Evolutionary conservation across 2,329 filamentous ascomycete genomes (phyloP).

Genomic region (Westerdykella aurantiaca): DNA sequence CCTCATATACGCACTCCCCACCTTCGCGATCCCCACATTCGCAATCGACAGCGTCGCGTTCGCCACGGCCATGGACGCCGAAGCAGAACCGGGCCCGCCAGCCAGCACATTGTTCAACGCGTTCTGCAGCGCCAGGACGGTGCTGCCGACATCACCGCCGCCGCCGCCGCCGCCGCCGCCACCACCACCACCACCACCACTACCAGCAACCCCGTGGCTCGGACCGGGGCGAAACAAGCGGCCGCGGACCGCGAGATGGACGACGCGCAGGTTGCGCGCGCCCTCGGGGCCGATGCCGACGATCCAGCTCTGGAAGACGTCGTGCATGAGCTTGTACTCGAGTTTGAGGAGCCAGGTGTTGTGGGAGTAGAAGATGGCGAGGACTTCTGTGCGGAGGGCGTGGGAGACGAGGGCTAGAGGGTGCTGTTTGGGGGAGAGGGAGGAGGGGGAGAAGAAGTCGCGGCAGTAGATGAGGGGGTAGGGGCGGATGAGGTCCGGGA

Average conservation of each 20-base stretch:
- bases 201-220: slow-evolving; percentile 6
- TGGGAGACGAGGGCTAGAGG: slow-evolving; percentile 33
- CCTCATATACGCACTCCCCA: too few relatives aligned
- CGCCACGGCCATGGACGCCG: slow-evolving; percentile 1
- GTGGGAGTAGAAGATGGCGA: slow-evolving; percentile 38
- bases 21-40: neutral
- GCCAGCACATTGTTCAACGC: too few relatives aligned
- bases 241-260: slow-evolving; percentile 31
- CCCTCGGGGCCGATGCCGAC: slow-evolving; percentile 26
- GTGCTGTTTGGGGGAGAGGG: too few relatives aligned
- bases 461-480: slow-evolving; percentile 39
- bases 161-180: neutral
- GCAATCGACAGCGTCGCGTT: neutral
- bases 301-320: slow-evolving; percentile 37
- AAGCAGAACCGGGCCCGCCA: too few relatives aligned
- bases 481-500: slow-evolving; percentile 31
- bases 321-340: slow-evolving; percentile 38
- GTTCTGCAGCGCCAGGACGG: too few relatives aligned
- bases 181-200: neutral
- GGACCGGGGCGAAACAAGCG: slow-evolving; percentile 27
- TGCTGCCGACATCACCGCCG: neutral
- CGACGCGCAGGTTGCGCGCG: slow-evolving; percentile 25
- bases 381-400: slow-evolving; percentile 32
- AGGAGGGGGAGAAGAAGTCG: slow-evolving; percentile 32
- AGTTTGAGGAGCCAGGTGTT: slow-evolving; percentile 38